Base-by-base conservation (phyloP, 148 eudicot species). In the Vaccinium vitisidaea region DNA sequence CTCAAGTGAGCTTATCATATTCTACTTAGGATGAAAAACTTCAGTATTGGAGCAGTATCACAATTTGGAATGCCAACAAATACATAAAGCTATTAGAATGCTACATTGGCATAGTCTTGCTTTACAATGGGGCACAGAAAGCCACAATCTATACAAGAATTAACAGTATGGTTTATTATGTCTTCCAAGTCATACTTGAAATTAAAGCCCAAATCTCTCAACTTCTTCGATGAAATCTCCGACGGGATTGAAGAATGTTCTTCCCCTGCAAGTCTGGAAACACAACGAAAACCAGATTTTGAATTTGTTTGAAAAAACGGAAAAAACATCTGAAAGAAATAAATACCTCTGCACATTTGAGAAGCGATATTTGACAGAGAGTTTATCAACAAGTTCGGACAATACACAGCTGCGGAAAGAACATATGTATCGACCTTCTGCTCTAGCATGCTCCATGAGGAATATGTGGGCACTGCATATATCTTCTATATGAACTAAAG, bases 171-270 rank as follows among this genome's bases (percentile, higher is more conserved):
- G 49, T 86, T 81, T 19, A 93, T 83, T 30, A 92, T 87, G 52
- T 92, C 93, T 67, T 85, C 39, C 30, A 90, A 12, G 23, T 86
- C 81, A 83, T 88, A 88, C 85, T 88, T 85, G 87, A 86, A 95
- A 56, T 56, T 78, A 79, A 93, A 95, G 27, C 95, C 98, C 87
- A 93, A 80, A 82, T 90, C 93, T 87, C 85, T 82, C 78, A 93
- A 87, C 90, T 95, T 95, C 89, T 89, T 89, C 8, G 98, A 95
- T 39, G 93, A 93, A 48, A 94, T 92, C 88, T 84, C 82, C 19
- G 90, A 82, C 1, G 93, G 94, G 16, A 87, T 83, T 14, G 88
- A 70, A 63, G 83, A 85, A 79, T 56, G 81, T 74, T 89, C 91
- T 76, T 75, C 58, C 49, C 79, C 81, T 5, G 27, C 75, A 71